Conservation (phyloP, 352 stramenopile species). For the Phytophthora pisi region DNA sequence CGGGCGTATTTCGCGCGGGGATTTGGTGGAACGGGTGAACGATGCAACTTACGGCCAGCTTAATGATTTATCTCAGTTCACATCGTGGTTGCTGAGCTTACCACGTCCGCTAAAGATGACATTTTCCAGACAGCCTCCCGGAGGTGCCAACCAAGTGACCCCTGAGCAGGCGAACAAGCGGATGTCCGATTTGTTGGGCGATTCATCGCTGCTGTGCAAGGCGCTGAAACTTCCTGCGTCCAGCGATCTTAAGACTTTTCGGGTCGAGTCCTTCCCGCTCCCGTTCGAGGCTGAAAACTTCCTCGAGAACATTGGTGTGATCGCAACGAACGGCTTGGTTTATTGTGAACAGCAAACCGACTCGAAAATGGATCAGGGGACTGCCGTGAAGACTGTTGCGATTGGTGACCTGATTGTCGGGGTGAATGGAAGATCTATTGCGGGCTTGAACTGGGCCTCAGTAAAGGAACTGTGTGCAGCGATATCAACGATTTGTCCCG, state of each 20-base stretch:
- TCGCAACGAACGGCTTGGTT: constrained; percentile 43
- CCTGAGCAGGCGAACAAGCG: constrained; percentile 20
- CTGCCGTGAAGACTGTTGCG: constrained; percentile 19
- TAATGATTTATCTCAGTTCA: constrained; percentile 84
- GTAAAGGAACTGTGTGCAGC: constrained; percentile 48
- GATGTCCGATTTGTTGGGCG: constrained; percentile 31
- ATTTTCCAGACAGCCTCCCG: constrained; percentile 51
- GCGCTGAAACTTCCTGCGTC: constrained; percentile 28
- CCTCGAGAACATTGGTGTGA: constrained; percentile 40
- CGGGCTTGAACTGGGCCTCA: constrained; percentile 50
- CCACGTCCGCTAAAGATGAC: constrained; percentile 69
- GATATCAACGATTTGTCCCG: constrained; percentile 30
- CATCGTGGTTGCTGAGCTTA: constrained; percentile 65
- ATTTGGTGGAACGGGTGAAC: constrained; percentile 81
- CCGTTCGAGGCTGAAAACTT: constrained; percentile 53
- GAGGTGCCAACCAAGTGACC: not conserved
- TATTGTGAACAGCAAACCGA: constrained; percentile 35
- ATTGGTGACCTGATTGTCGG: constrained; percentile 69
- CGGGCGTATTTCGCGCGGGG: constrained; percentile 61
- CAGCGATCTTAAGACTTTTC: constrained; percentile 47
- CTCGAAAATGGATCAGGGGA: constrained; percentile 6
- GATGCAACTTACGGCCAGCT: constrained; percentile 63
- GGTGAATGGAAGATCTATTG: constrained; percentile 59
- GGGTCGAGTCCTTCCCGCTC: constrained; percentile 37
- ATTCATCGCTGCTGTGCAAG: constrained; percentile 35